Evolutionary conservation across 108 stramenopile species (phyloP), one percentile per base, ranked within the genome.

Genomic region (Aurantiochytrium sp.): DNA sequence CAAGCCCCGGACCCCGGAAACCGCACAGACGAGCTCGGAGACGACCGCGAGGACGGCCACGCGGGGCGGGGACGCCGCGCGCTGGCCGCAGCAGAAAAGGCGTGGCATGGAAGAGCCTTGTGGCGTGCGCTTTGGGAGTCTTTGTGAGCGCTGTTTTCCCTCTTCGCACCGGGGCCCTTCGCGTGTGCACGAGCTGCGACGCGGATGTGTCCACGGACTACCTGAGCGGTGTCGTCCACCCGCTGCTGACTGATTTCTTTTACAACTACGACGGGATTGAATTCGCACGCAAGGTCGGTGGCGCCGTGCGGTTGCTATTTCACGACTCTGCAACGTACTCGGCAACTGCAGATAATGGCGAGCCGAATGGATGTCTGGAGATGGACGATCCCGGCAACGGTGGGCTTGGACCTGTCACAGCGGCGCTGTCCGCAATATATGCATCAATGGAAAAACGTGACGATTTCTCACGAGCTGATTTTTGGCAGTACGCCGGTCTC

Each of bases 131-230:
- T 35, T 35, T 35, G 2, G 35, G 35, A 35, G 35, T 35, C 35
- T 35, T 35, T 35, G 35, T 35, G 35, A 35, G 35, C 35, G 35
- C 35, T 35, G 2, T 35, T 35, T 35, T 35, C 2, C 35, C 35
- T 35, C 35, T 35, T 35, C 35, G 35, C 35, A 35, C 35, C 2
- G 35, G 35, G 35, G 35, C 35, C 35, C 35, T 35, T 35, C 76
- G 76, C 76, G 76, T 53, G 76, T 83, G 76, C 76, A 83, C 76
- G 76, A 83, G 76, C 76, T 83, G 76, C 51, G 51, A 47, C n/a
- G 12, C 49, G n/a, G 49, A 83, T 3, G 76, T 83, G 19, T 83
- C 76, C 19, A 53, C 14, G 3, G 45, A 47, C 25, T 83, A 83
- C 51, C 28, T 83, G 51, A 83, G 49, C 76, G 28, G 25, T 12